Percentiles rank a stretch among this genome's conserved stretches.
Evolutionary conservation across 495 filamentous ascomycete genomes (phyloP).

Genomic region (Copromyces sp.): DNA sequence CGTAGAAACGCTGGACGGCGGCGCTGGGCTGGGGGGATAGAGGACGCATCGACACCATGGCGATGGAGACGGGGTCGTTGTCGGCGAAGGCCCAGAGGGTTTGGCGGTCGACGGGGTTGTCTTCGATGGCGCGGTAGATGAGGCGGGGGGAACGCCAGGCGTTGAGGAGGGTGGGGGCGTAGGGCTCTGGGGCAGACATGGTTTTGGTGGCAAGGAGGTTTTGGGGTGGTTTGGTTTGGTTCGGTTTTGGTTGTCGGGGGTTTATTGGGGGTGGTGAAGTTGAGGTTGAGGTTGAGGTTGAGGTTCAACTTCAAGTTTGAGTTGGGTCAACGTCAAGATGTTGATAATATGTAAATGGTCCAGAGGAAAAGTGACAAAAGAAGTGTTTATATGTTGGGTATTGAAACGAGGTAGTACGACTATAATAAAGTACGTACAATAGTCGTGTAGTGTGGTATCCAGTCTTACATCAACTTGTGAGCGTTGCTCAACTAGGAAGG

Average conservation of each 20-base stretch:
- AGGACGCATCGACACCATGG: slow-evolving; percentile 14
- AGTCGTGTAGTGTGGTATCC: neutral
- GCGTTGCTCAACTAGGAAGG: neutral
- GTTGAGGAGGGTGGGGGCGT: slow-evolving; percentile 1
- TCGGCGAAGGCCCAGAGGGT: slow-evolving; percentile 18
- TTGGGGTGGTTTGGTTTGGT: neutral
- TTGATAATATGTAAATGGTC: neutral
- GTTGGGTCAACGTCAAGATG: neutral
- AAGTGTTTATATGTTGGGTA: neutral
- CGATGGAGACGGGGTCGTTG: slow-evolving; percentile 16
- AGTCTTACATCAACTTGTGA: neutral
- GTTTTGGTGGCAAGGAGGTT: too few species aligned
- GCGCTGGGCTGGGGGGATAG: slow-evolving; percentile 15
- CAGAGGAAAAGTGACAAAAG: neutral
- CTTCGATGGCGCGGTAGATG: slow-evolving; percentile 27
- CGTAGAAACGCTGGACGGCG: slow-evolving; percentile 6
- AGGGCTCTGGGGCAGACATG: neutral
- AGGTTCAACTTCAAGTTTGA: neutral
- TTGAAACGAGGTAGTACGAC: neutral
- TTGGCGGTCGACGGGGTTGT: slow-evolving; percentile 19
- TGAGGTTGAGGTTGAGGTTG: neutral
- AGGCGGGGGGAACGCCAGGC: slow-evolving; percentile 25
- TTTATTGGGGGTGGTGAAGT: neutral
- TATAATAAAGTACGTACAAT: neutral
- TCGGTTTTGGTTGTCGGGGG: neutral